Conservation (phyloP, 352 stramenopile species). For the Elongisporangium anandrum region DNA sequence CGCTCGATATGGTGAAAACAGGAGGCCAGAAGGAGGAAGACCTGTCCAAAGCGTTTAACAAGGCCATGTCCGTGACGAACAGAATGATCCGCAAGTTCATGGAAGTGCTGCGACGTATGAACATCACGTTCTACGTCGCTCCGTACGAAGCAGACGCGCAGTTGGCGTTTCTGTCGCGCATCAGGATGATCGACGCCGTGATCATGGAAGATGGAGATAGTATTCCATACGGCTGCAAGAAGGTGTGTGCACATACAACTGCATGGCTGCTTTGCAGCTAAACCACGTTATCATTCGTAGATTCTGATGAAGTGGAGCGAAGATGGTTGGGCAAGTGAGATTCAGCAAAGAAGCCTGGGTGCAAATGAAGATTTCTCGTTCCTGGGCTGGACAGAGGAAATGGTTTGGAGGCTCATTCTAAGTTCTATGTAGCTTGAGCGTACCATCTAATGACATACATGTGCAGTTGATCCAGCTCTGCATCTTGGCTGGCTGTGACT, state of each 20-base stretch:
- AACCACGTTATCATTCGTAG: conserved; percentile 7
- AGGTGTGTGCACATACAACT: too few species aligned
- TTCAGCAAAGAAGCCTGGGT: conserved; percentile 76
- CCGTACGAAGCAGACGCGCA: conserved; percentile 98
- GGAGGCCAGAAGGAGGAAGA: conserved; percentile 15
- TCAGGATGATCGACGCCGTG: conserved; percentile 90
- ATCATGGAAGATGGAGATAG: conserved; percentile 97
- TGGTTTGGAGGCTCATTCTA: conserved; percentile 40
- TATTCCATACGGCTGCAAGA: conserved; percentile 92
- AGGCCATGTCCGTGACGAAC: conserved; percentile 61
- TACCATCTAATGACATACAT: not conserved
- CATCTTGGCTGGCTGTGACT: conserved; percentile 88
- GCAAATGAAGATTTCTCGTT: conserved; percentile 83
- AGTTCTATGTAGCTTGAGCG: not conserved
- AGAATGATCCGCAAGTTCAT: conserved; percentile 75
- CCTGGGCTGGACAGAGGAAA: conserved; percentile 80
- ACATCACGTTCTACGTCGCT: conserved; percentile 92
- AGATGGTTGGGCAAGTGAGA: conserved; percentile 82
- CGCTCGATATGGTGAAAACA: conserved; percentile 18
- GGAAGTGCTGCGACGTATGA: conserved; percentile 46
- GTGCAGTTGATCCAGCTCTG: conserved; percentile 77
- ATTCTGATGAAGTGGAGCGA: conserved; percentile 94
- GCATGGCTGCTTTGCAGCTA: too few species aligned
- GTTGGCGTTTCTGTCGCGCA: conserved; percentile 89
- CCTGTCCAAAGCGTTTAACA: conserved; percentile 30